Base-by-base conservation (phyloP, 139 green algal species). In the Chlamydomonas eustigma region DNA sequence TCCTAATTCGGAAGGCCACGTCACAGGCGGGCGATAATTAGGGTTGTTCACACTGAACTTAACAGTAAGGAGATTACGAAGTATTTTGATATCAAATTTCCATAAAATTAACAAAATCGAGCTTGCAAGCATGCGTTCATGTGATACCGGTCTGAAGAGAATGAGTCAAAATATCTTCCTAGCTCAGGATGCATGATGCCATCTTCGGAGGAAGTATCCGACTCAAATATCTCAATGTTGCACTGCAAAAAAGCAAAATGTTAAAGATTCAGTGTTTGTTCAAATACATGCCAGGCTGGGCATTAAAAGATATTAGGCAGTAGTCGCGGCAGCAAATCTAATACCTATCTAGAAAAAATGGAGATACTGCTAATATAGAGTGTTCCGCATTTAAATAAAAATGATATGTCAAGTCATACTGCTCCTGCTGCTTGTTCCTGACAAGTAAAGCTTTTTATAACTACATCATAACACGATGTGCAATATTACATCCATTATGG, bases 221-320 rank as follows among this genome's bases (percentile, higher is more conserved):
- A 5, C 58, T 28, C 5, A 28, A 36, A 37, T 28, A 6, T n/a
- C 67, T 74, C 67, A 36, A 74, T 5, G 34, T 74, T 74, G 67
- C 67, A 74, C 67, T 74, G 67, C 64, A 18, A 18, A 28, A 8
- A 68, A 18, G 52, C n/a, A n/a, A n/a, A n/a, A n/a, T n/a, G n/a
- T n/a, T n/a, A n/a, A n/a, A n/a, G n/a, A n/a, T n/a, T n/a, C n/a
- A n/a, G n/a, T n/a, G n/a, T n/a, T n/a, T n/a, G n/a, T n/a, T n/a
- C n/a, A n/a, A n/a, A n/a, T n/a, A n/a, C n/a, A n/a, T n/a, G 8
- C 4, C 52, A 12, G 65, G 3, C 39, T 37, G 58, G 65, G 24
- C 65, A 73, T 33, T 4, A 6, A 4, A 25, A 73, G 18, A 73
- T 39, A 34, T 8, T 4, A 73, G 28, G 6, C 3, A 50, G 65